Evolutionary conservation across 139 green algal genomes (phyloP), one percentile per base, ranked within the genome.

Genomic region (Helicosporidium sp.): DNA sequence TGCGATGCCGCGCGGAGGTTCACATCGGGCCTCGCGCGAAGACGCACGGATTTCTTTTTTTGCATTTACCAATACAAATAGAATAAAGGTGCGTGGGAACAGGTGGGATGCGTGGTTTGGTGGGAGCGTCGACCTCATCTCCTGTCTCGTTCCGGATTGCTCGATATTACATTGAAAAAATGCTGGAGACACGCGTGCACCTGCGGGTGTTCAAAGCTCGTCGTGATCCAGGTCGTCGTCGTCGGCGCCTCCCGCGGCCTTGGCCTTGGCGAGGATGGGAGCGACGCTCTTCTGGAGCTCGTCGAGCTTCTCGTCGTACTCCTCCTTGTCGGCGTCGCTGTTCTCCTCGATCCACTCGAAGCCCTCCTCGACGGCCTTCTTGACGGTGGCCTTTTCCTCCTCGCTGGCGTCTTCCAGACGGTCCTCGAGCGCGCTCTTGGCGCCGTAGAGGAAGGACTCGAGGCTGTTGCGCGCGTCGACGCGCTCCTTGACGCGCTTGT

Each of bases 251-350:
- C 43, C 68, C 27, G 54, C 70, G 10, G 41, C 49, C 5, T 41
- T 62, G n/a, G 80, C 64, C 62, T 79, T 72, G 3, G 65, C 47
- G 6, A 98, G 56, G 59, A 98, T 90, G 45, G 89, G 89, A 48
- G 79, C 77, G 64, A 67, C 80, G 4, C 85, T 54, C 23, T 87
- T 82, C 73, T 97, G 82, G 24, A 98, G 62, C 57, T 94, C 80
- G 74, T 95, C 97, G 17, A 88, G 66, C 68, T 90, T 88, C 31
- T 96, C 89, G 48, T 89, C 69, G 68, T 85, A 93, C 50, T 96
- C 89, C 34, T 96, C 89, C 55, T 62, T 41, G 49, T 80, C 64
- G 20, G 73, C 73, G 5, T 83, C 71, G 7, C 18, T 17, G 40
- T 72, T 64, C n/a, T 52, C 60, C 20, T 72, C 59, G 42, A 72